Evolutionary conservation across 768 basidiomycete genomes (phyloP).

Genomic region (Amylocystis lapponica): DNA sequence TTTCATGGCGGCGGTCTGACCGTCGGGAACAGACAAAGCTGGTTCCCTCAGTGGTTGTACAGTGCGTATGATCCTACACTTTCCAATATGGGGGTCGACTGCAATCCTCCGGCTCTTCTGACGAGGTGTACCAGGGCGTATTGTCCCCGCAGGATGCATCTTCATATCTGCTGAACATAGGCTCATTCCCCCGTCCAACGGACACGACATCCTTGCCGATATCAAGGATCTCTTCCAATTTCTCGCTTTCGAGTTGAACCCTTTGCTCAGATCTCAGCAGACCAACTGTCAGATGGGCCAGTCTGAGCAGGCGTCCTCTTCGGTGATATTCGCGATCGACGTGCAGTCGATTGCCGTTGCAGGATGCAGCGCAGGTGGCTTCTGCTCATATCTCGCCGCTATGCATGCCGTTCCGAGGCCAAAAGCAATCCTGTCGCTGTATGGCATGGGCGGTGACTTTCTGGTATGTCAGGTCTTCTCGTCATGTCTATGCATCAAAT

Average conservation of each 20-base stretch:
- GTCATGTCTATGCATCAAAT: neutral
- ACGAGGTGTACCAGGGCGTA: constrained; percentile 34
- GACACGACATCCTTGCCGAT: constrained; percentile 53
- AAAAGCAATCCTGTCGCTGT: constrained; percentile 49
- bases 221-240: constrained; percentile 51
- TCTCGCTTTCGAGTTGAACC: constrained; percentile 25
- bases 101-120: neutral
- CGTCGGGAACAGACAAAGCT: constrained; percentile 51
- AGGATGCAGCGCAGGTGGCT: constrained; percentile 56
- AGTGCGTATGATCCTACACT: constrained; percentile 28
- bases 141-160: constrained; percentile 40
- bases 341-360: constrained; percentile 40
- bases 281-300: neutral
- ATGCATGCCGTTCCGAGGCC: constrained; percentile 49
- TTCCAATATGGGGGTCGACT: neutral
- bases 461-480: constrained; percentile 26
- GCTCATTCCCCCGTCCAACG: constrained; percentile 46
- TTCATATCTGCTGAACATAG: constrained; percentile 64
- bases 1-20: constrained; percentile 55
- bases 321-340: constrained; percentile 34
- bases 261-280: neutral
- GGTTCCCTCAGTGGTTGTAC: constrained; percentile 63
- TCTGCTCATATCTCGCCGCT: constrained; percentile 59
- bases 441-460: constrained; percentile 60
- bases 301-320: neutral